These are phyloP conservation scores for Kalmusia sp. DNA, from an alignment of 2,329 filamentous ascomycete genomes.

Conservation along the genomic window DNA sequence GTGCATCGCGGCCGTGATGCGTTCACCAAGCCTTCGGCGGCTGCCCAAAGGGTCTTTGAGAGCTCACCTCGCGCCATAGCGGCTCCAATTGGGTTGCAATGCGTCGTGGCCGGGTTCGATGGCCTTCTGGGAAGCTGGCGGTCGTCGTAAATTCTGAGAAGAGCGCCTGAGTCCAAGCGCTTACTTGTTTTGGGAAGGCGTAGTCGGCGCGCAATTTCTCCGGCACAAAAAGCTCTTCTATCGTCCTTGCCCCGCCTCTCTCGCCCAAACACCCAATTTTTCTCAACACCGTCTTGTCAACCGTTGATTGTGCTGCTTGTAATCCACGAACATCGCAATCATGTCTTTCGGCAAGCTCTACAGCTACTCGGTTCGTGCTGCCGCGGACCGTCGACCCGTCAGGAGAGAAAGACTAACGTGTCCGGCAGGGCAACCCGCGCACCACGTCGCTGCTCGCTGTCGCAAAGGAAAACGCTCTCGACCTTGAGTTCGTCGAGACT, in stretches of 20 bases:
- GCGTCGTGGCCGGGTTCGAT: constrained; percentile 15
- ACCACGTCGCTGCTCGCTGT: constrained; percentile 87
- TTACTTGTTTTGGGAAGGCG: constrained; percentile 9
- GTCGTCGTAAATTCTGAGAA: constrained; percentile 13
- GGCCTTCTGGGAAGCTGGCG: constrained; percentile 12
- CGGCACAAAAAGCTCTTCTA: constrained; percentile 28
- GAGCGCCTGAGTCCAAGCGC: constrained; percentile 10
- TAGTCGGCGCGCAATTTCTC: constrained; percentile 32
- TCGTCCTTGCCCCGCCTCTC: constrained; percentile 18
- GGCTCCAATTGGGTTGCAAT: constrained; percentile 14
- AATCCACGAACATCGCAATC: constrained; percentile 55
- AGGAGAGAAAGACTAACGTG: constrained; percentile 31
- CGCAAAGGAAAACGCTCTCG: constrained; percentile 96
- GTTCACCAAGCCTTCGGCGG: constrained; percentile 30
- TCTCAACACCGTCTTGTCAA: constrained; percentile 27
- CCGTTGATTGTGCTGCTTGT: constrained; percentile 39
- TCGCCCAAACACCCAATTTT: constrained; percentile 35
- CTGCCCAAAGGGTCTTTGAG: constrained; percentile 33
- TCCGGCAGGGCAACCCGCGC: constrained; percentile 80
- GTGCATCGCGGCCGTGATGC: constrained; percentile 30
- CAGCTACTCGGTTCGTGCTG: constrained; percentile 67
- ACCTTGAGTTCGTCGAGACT: constrained; percentile 82
- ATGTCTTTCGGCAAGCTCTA: constrained; percentile 99
- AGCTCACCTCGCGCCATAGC: constrained; percentile 43
- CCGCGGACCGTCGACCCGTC: neutral